Percentiles rank a stretch among this genome's conserved stretches.
Evolutionary conservation across 148 eudicot species (phyloP).

Genomic region (Nepenthes gracilis): DNA sequence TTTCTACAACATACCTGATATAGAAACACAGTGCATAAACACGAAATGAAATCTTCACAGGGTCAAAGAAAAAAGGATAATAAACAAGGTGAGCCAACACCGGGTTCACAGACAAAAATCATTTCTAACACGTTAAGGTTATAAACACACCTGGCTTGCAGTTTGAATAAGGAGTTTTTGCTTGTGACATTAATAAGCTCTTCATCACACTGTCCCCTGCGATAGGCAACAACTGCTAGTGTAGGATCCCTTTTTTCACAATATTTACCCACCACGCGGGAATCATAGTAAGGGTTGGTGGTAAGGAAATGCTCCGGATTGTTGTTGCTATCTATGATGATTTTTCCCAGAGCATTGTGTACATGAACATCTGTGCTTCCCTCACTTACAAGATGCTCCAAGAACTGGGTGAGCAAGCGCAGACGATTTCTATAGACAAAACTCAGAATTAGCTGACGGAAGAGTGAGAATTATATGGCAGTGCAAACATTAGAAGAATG

Average conservation of each 20-base stretch:
- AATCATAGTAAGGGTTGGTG: conserved; percentile 92
- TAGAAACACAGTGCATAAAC: neutral
- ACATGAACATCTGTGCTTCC: conserved; percentile 98
- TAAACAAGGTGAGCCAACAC: neutral
- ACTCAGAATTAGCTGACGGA: conserved; percentile 6
- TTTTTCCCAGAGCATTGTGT: conserved; percentile 95
- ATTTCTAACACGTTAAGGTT: conserved; percentile 47
- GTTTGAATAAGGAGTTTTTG: conserved; percentile 86
- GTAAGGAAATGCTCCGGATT: conserved; percentile 96
- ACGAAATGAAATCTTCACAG: neutral
- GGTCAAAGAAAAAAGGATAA: neutral
- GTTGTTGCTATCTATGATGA: conserved; percentile 93
- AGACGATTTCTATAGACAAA: conserved; percentile 67
- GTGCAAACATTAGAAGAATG: neutral
- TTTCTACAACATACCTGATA: conserved; percentile 82
- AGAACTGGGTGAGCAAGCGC: conserved; percentile 85
- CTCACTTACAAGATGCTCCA: conserved; percentile 96
- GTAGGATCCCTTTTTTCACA: conserved; percentile 99
- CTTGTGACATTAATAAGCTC: conserved; percentile 87
- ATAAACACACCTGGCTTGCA: conserved; percentile 66
- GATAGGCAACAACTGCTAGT: conserved; percentile 94
- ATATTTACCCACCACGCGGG: conserved; percentile 96
- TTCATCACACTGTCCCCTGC: conserved; percentile 96
- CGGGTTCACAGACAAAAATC: conserved; percentile 50
- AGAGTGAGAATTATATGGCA: conserved; percentile 14